These are phyloP conservation scores for Neurospora sp. DNA, from an alignment of 495 filamentous ascomycete species.

Conservation along the genomic window DNA sequence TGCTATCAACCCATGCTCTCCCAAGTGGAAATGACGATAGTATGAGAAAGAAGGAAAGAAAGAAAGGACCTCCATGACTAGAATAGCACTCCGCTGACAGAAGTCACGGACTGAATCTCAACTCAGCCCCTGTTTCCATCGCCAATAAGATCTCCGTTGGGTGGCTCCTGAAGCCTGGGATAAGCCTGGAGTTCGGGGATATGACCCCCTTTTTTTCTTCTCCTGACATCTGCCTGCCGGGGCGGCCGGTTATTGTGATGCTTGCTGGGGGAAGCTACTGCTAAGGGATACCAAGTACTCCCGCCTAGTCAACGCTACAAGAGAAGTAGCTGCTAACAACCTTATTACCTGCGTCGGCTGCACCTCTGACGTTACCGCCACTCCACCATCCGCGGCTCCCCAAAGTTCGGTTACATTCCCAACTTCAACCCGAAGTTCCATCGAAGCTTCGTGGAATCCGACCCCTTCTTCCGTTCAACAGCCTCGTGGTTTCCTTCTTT, in stretches of 20 bases:
- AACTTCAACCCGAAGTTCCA: neutral
- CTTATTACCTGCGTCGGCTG: neutral
- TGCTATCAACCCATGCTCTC: neutral
- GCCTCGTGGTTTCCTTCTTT: neutral
- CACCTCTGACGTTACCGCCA: neutral
- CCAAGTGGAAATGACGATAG: neutral
- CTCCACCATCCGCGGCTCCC: neutral
- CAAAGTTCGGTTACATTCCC: neutral
- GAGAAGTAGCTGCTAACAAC: neutral
- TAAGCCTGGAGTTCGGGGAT: neutral
- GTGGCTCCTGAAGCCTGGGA: neutral
- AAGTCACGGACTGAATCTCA: neutral
- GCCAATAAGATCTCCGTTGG: neutral
- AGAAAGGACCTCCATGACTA: neutral
- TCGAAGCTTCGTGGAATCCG: neutral
- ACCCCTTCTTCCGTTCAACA: neutral
- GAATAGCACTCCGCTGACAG: neutral
- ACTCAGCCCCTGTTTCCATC: neutral
- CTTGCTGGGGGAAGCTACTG: neutral
- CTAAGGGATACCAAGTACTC: neutral
- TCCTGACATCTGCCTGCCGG: neutral
- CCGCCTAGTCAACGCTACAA: rapidly evolving
- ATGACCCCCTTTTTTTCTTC: neutral
- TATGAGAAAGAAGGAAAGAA: neutral
- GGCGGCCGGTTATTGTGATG: neutral